These are phyloP conservation scores for Abrus pulchellus DNA, from an alignment of 306 rosid species.

Conservation along the genomic window DNA sequence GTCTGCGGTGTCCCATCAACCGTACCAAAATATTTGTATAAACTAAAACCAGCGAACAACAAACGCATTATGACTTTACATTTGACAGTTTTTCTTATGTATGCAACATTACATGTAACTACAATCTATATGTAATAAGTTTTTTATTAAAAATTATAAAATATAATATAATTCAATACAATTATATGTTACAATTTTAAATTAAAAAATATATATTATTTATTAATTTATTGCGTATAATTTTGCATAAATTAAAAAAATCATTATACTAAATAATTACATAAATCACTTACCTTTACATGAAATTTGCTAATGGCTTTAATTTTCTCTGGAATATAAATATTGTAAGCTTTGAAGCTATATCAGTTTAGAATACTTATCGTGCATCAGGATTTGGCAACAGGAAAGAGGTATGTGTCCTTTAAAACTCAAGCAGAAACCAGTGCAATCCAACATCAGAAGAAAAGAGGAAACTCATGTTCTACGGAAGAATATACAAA, in stretches of 20 bases:
- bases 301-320: slow-evolving; percentile 12
- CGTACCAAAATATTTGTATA: not conserved
- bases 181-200: no score
- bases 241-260: no score
- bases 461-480: slow-evolving; percentile 15
- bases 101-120: no score
- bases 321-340: slow-evolving; percentile 11
- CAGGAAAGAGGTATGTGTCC: slow-evolving; percentile 32
- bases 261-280: no score
- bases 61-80: not conserved
- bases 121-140: no score
- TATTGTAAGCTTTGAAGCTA: slow-evolving; percentile 16
- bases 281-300: not conserved
- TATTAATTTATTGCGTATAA: no score
- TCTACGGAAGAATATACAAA: slow-evolving; percentile 9
- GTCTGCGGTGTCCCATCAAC: not conserved
- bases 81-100: not conserved
- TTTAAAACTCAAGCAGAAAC: slow-evolving; percentile 15
- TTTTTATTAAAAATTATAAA: no score
- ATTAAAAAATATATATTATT: no score
- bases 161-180: no score
- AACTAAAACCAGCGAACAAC: slow-evolving; percentile 20
- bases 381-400: slow-evolving; percentile 16
- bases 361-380: slow-evolving; percentile 31
- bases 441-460: not conserved